A percentile compares a stretch with the other conserved stretches of the same genome.
Conservation (phyloP, 1,139 yeast genomes). For the Blastobotrys raffinosifermentans region DNA sequence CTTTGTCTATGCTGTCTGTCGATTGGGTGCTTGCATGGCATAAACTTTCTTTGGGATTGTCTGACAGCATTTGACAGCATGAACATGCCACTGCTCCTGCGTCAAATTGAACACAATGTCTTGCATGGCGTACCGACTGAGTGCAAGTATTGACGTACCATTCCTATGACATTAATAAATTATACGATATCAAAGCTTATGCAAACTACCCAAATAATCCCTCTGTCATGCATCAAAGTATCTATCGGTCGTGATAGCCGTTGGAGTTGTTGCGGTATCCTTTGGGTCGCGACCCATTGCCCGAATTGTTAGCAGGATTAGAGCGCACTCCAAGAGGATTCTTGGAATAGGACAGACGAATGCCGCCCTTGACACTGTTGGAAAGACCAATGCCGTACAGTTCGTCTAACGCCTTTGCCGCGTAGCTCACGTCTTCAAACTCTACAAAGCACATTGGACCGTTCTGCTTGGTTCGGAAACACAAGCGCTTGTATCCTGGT, state of each 20-base stretch:
- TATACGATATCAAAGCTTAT: too few relatives aligned
- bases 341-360: conserved; percentile 85
- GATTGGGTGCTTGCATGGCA: too few relatives aligned
- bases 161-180: too few relatives aligned
- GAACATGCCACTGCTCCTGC: too few relatives aligned
- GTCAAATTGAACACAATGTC: too few relatives aligned
- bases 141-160: too few relatives aligned
- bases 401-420: conserved; percentile 90
- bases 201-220: too few relatives aligned
- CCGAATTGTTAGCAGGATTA: background rate
- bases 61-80: too few relatives aligned
- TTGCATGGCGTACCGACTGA: too few relatives aligned
- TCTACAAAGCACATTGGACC: conserved; percentile 99
- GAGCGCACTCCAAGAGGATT: conserved; percentile 90
- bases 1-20: too few relatives aligned
- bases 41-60: too few relatives aligned
- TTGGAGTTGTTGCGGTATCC: conserved; percentile 1
- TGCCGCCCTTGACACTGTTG: conserved; percentile 79
- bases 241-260: background rate
- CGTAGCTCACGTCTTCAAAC: conserved; percentile 91
- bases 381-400: conserved; percentile 78
- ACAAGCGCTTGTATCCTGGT: conserved; percentile 84
- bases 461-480: conserved; percentile 60
- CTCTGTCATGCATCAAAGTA: too few relatives aligned
- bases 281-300: conserved; percentile 23